Evolutionary conservation across 345 rosid species (phyloP), one percentile per base, ranked within the genome.

Genomic region (Ceriops decandra): DNA sequence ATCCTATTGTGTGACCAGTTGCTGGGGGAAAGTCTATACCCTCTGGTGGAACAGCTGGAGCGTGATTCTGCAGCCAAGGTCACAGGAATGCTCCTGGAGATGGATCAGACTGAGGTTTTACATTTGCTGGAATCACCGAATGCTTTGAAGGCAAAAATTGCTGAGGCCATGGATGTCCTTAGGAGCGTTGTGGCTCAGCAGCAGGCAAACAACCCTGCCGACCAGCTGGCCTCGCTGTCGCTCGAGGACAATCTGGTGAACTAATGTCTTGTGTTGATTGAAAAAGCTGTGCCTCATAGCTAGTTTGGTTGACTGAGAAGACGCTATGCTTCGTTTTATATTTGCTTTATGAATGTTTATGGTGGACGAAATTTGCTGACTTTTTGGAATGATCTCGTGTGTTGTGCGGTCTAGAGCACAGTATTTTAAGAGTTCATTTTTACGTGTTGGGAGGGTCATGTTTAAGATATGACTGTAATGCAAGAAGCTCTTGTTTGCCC

Each of bases 21-120:
- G 72, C 62, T 76, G 53, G 79, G 79, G 17, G 79, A 76, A 31
- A 66, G 66, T 26, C 62, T 76, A 6, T 76, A 76, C 56, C 79
- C 79, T 20, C 31, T 76, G 5, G 79, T 76, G 54, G 72, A 71
- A 5, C 79, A 66, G 66, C 60, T 76, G 65, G 79, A 76, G 68
- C 72, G 19, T 56, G 75, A 70, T 19, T 58, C 75, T 2, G 79
- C 75, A 26, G 79, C 75, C 2, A 76, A 76, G 75, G 79, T 76
- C 5, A 76, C 79, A 9, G 79, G 79, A 27, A 76, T 76, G 79
- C 79, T 76, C 49, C 61, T 76, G 38, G 80, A 76, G 73, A 76
- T 76, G 80, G 80, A 76, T 57, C 76, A 76, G 72, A 56, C 80
- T 1, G 80, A 76, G 66, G 80, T 76, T 6, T 20, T 76, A 36